phyloP scores from a whole-genome alignment of 768 basidiomycete species.

The Amylocystis lapponica region DNA sequence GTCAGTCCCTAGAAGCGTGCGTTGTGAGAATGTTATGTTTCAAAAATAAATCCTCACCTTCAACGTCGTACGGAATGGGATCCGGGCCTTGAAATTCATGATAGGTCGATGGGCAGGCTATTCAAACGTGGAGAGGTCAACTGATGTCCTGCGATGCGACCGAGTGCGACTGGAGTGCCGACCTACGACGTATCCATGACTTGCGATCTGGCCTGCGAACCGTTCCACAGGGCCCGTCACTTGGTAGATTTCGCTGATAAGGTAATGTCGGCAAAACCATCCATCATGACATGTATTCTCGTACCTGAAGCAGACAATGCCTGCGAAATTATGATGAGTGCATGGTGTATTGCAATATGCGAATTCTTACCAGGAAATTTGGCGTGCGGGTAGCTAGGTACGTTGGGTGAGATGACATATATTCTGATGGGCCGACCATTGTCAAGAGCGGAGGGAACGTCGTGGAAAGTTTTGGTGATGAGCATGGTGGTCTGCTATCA shows the following conservation, averaged over 20 bases:
- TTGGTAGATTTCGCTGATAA: constrained; percentile 83
- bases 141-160: not conserved
- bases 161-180: constrained; percentile 16
- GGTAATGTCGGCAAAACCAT: not conserved
- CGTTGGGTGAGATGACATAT: constrained; percentile 73
- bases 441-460: constrained; percentile 67
- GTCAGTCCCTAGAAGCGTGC: constrained; percentile 56
- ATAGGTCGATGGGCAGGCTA: constrained; percentile 80
- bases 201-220: constrained; percentile 83
- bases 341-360: not conserved
- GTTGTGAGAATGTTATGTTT: not conserved
- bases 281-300: not conserved
- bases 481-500: constrained; percentile 74
- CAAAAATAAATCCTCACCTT: constrained; percentile 42
- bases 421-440: constrained; percentile 67
- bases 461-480: constrained; percentile 72
- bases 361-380: constrained; percentile 71
- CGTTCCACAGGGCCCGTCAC: constrained; percentile 97
- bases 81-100: constrained; percentile 93
- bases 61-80: constrained; percentile 80
- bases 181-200: constrained; percentile 83
- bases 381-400: constrained; percentile 82
- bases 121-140: not conserved
- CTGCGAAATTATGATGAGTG: constrained; percentile 29
- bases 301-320: constrained; percentile 79